Conservation (phyloP, 2,329 filamentous ascomycete genomes). For the Calonectria naviculata region DNA sequence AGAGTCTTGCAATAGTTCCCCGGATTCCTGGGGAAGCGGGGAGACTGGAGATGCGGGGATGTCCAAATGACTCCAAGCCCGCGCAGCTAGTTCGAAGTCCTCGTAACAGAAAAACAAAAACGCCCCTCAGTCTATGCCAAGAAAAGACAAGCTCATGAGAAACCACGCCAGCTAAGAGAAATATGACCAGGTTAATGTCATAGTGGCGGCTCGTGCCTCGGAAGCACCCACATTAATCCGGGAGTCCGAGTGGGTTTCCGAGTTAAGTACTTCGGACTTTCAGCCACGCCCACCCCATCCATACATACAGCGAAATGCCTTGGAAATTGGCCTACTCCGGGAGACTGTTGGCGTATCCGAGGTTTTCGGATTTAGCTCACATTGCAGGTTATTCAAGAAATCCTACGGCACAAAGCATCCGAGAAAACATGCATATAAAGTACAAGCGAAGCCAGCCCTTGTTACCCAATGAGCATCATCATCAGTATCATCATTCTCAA, state of each 20-base stretch:
- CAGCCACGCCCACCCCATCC: not conserved
- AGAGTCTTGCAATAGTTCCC: not conserved
- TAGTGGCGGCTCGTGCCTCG: not conserved
- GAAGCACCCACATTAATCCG: not conserved
- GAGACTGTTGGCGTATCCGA: not conserved
- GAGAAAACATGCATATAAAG: slow-evolving; percentile 1
- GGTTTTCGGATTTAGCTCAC: not conserved
- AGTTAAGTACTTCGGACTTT: not conserved
- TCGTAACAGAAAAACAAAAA: not conserved
- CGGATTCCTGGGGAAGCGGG: slow-evolving; percentile 17
- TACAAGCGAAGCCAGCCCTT: not conserved
- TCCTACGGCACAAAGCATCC: not conserved
- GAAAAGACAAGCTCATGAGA: not conserved
- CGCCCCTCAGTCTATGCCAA: not conserved
- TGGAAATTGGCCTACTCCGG: not conserved
- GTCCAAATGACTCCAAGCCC: not conserved
- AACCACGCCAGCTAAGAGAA: not conserved
- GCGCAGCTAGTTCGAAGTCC: not conserved
- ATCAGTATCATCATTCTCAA: not conserved
- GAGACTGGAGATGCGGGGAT: slow-evolving; percentile 1
- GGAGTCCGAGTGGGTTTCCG: not conserved
- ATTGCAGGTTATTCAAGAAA: not conserved
- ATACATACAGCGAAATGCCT: not conserved
- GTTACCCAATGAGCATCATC: not conserved
- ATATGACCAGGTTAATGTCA: not conserved